Conservation (phyloP, 495 filamentous ascomycete genomes). For the Aspergillus sparsus region DNA sequence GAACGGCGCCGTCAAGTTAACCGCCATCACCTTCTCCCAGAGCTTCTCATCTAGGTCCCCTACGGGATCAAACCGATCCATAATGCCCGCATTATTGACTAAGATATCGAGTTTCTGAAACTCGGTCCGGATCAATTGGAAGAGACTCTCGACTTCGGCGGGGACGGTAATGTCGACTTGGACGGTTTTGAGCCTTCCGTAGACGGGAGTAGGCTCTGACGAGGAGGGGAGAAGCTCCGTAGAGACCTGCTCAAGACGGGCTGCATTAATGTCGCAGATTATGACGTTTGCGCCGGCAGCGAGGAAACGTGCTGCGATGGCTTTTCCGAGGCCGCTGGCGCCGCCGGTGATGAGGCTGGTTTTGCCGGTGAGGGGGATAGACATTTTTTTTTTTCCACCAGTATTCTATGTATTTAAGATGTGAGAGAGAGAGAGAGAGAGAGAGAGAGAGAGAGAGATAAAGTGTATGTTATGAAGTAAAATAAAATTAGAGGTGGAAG, state of each 20-base stretch:
- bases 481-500: too few relatives aligned
- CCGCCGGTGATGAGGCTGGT: slow-evolving; percentile 70
- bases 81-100: slow-evolving; percentile 51
- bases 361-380: slow-evolving; percentile 31
- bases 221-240: slow-evolving; percentile 35
- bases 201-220: slow-evolving; percentile 17
- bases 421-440: neutral
- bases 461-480: neutral
- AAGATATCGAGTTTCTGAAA: slow-evolving; percentile 43
- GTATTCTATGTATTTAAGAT: neutral
- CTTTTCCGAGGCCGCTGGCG: slow-evolving; percentile 57
- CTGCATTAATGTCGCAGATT: slow-evolving; percentile 47
- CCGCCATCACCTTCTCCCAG: slow-evolving; percentile 59
- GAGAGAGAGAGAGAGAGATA: neutral
- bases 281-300: slow-evolving; percentile 49
- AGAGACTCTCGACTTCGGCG: slow-evolving; percentile 38
- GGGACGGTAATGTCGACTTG: slow-evolving; percentile 44
- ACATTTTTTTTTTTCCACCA: neutral
- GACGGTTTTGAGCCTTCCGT: slow-evolving; percentile 36
- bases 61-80: slow-evolving; percentile 59
- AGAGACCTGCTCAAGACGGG: slow-evolving; percentile 44
- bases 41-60: slow-evolving; percentile 49
- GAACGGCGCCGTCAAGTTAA: slow-evolving; percentile 63
- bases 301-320: slow-evolving; percentile 49
- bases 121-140: slow-evolving; percentile 32